Evolutionary conservation across 2,329 filamentous ascomycete genomes (phyloP), one percentile per base, ranked within the genome.

Genomic region (Ceratocystis papillata): DNA sequence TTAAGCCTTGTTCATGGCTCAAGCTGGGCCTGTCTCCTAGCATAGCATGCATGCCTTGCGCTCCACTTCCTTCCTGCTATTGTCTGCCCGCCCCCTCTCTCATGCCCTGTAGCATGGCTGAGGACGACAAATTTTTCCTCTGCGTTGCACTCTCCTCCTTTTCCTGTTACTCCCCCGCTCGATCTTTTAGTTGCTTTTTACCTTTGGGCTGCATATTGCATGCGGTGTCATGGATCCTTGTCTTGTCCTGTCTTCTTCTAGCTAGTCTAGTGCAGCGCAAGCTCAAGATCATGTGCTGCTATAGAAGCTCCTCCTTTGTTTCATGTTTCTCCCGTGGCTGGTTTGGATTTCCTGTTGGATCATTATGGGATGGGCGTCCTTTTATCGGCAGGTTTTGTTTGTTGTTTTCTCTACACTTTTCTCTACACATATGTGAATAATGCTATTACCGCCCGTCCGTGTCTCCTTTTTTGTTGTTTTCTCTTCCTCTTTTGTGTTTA

Each of bases 171-270:
- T 53, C 20, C n/a, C 20, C n/a, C 48, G n/a, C 48, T 53, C 48
- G 20, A 28, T 30, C 7, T 30, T 59, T 28, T 59, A 1, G 55
- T 6, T 33, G 33, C 17, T 33, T 59, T 20, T 33, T 59, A n/a
- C 8, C 55, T 59, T 20, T 37, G 55, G 55, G 55, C 28, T 59
- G 55, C 55, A 59, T 59, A 59, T 59, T 59, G 55, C 28, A 59
- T 59, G 55, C 28, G 4, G 55, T 25, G 25, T 8, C 20, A 15
- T 15, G 50, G 12, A 20, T 5, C 50, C 20, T 55, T 55, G 22
- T 12, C 12, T 25, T 28, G 12, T 59, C 25, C 15, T 37, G 17
- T 33, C 5, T n/a, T 17, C 53, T 30, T 59, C 33, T 37, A 41
- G 55, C 33, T 59, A 33, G 28, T n/a, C 12, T 17, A 30, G 53